Evolutionary conservation across 2,329 filamentous ascomycete species (phyloP), one percentile per base, ranked within the genome.

Genomic region (Trichophyton equinum): DNA sequence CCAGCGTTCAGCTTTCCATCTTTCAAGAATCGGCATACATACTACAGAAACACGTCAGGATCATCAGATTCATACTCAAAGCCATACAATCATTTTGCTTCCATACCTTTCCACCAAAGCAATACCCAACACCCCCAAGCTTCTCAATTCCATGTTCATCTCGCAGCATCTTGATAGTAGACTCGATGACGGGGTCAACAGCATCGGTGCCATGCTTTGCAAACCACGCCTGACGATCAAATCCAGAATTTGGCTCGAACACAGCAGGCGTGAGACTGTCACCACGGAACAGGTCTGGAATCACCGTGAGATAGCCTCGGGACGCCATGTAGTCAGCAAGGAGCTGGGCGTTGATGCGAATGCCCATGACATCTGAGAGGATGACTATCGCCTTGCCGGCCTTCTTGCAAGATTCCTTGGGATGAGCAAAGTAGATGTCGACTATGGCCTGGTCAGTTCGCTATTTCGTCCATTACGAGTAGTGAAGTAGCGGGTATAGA

Each of bases 301-400:
- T 79, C 47, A 89, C 75, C 61, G 81, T 81, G 61, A 85, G 77
- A 75, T 89, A 90, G 66, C 86, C 88, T 70, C 87, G 86, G 65
- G 82, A 82, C 61, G 88, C 88, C 71, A 81, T 87, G 68, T 88
- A 82, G 76, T 91, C 88, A 62, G 87, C 87, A 67, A 90, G 81
- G 64, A 87, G 76, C 73, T 85, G 74, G 68, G 77, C 75, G 73
- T 87, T 85, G 71, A 73, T 72, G 70, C 79, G 82, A 65, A 83
- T 77, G 65, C 83, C 83, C 63, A 84, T 79, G 64, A 84, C 77
- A 66, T 86, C 84, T 62, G 79, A 77, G 60, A 83, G 68, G 65
- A 84, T 76, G 56, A 86, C 62, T 65, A 85, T 74, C 59, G 81
- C 82, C 60, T 79, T 79, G 33, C 80, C 75, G 22, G 79, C 66